Conservation (phyloP, 2,329 filamentous ascomycete genomes). For the Aspergillus sp. region DNA sequence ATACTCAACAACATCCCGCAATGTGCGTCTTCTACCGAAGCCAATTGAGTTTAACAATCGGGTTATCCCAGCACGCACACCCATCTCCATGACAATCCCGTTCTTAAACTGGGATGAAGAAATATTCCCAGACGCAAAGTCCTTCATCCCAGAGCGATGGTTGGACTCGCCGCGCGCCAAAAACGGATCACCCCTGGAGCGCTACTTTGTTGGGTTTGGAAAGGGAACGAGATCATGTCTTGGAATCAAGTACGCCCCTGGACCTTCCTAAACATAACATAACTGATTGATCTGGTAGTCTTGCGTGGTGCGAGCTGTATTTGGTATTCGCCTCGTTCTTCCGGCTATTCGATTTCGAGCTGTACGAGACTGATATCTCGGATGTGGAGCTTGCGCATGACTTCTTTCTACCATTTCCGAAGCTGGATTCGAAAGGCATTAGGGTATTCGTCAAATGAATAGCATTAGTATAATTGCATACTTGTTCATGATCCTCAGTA, state of each 20-base stretch:
- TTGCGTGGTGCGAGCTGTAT: slow-evolving; percentile 2
- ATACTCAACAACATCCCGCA: background rate
- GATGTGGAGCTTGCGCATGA: slow-evolving; percentile 5
- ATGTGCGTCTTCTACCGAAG: slow-evolving; percentile 1
- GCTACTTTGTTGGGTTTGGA: slow-evolving; percentile 5
- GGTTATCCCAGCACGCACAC: background rate
- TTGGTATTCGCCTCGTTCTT: background rate
- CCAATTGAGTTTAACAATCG: background rate
- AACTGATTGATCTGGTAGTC: no score
- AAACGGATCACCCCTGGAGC: slow-evolving; percentile 1
- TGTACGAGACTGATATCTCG: slow-evolving; percentile 3
- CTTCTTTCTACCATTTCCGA: background rate
- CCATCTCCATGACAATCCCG: slow-evolving; percentile 3
- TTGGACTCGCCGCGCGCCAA: background rate
- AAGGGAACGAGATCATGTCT: slow-evolving; percentile 4
- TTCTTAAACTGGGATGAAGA: slow-evolving; percentile 1
- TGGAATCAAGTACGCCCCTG: background rate
- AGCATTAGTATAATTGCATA: no score
- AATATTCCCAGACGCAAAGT: background rate
- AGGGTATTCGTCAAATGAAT: background rate
- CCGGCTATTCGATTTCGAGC: background rate
- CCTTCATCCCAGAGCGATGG: slow-evolving; percentile 6
- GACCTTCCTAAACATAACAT: no score
- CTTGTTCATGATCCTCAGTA: no score
- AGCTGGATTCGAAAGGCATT: slow-evolving; percentile 1